phyloP scores from a whole-genome alignment of 139 green algal genomes.

The Chlamydomonas sp. region DNA sequence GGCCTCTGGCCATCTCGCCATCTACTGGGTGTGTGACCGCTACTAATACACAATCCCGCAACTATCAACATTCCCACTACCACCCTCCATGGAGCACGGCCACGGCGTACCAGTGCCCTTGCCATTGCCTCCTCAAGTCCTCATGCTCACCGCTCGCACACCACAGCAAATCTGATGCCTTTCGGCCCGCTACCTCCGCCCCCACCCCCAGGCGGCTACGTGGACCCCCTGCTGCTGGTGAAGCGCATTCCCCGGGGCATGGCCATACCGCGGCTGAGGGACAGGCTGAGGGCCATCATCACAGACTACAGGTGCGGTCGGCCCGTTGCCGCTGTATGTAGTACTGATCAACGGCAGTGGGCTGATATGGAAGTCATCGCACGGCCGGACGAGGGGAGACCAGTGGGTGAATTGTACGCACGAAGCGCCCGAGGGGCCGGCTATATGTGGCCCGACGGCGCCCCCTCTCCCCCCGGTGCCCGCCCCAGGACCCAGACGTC shows the following conservation, averaged over 20 bases:
- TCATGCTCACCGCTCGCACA: neutral
- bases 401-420: too few relatives aligned
- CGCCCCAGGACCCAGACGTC: constrained; percentile 63
- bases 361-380: too few relatives aligned
- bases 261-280: constrained; percentile 74
- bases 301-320: constrained; percentile 74
- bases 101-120: neutral
- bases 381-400: too few relatives aligned
- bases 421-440: neutral
- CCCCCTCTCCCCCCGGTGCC: neutral
- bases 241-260: constrained; percentile 82
- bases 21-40: too few relatives aligned
- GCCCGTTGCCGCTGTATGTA: neutral
- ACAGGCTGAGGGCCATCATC: constrained; percentile 91
- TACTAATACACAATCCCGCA: too few relatives aligned
- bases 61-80: too few relatives aligned
- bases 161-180: neutral
- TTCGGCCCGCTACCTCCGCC: too few relatives aligned
- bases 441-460: neutral
- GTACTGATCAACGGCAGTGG: neutral
- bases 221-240: constrained; percentile 87
- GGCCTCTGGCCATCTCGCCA: too few relatives aligned
- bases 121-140: neutral
- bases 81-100: constrained; percentile 32
- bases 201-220: constrained; percentile 57